These are phyloP conservation scores for Aspergillus thermomutatus DNA, from an alignment of 2,329 filamentous ascomycete species.

Conservation along the genomic window DNA sequence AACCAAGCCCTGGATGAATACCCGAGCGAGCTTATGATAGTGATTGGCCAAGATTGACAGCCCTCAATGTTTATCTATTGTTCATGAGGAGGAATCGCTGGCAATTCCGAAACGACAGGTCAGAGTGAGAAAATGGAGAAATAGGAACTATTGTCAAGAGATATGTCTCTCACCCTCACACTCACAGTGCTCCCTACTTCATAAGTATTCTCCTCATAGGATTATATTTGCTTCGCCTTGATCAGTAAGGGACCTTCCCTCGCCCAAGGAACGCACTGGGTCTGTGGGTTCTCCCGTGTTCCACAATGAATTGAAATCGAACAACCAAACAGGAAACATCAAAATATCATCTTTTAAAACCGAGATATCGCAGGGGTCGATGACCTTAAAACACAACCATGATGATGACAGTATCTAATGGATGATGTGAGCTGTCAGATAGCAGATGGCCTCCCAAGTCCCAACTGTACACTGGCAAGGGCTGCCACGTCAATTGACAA, in stretches of 20 bases:
- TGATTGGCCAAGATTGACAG: not conserved
- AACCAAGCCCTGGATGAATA: not conserved
- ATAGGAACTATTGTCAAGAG: not conserved
- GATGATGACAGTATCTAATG: not conserved
- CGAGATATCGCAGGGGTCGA: not conserved
- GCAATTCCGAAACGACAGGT: not conserved
- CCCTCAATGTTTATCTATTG: not conserved
- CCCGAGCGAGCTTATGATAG: not conserved
- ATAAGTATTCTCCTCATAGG: too few relatives aligned
- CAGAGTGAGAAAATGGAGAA: not conserved
- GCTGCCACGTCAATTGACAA: not conserved
- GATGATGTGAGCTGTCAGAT: not conserved
- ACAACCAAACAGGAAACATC: not conserved
- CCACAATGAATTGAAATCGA: not conserved
- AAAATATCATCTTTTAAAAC: not conserved
- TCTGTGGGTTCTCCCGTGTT: not conserved
- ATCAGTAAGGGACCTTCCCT: not conserved
- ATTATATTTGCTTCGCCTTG: too few relatives aligned
- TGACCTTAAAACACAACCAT: not conserved
- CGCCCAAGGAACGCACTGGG: not conserved
- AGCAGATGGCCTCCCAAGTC: not conserved
- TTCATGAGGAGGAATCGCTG: not conserved
- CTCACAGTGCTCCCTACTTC: too few relatives aligned
- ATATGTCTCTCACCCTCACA: not conserved
- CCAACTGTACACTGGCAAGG: not conserved